Evolutionary conservation across 306 rosid genomes (phyloP).

Genomic region (Cucumis cinereus): DNA sequence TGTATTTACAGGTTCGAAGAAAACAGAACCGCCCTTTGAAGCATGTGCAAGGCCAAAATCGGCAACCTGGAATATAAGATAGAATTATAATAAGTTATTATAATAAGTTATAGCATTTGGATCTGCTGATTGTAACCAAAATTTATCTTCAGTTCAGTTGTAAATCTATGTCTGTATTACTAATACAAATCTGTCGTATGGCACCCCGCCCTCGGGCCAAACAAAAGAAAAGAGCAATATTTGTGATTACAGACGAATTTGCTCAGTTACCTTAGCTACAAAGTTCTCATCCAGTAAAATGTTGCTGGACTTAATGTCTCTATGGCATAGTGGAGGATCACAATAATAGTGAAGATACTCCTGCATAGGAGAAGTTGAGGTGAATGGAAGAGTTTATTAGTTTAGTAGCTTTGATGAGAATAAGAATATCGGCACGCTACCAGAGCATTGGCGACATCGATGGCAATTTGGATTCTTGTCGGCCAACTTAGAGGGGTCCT

Average conservation of each 20-base stretch:
- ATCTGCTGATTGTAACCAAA: background rate
- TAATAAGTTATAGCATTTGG: background rate
- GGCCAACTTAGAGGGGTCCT: constrained; percentile 79
- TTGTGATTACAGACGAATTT: background rate
- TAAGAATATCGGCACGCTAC: constrained; percentile 28
- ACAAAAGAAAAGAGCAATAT: background rate
- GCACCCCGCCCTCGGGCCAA: background rate
- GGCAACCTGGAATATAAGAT: constrained; percentile 53
- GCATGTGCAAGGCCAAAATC: constrained; percentile 99
- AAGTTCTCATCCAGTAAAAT: constrained; percentile 75
- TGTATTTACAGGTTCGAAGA: constrained; percentile 74
- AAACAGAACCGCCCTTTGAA: constrained; percentile 67
- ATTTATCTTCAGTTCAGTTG: background rate
- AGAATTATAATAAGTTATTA: background rate
- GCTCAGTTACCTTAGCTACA: constrained; percentile 66
- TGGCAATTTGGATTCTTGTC: constrained; percentile 75
- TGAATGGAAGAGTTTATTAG: background rate
- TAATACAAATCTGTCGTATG: background rate
- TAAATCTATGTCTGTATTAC: background rate
- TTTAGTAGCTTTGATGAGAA: background rate
- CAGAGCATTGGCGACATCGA: constrained; percentile 93
- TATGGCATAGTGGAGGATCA: constrained; percentile 91
- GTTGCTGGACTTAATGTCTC: constrained; percentile 96
- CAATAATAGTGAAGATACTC: constrained; percentile 98
- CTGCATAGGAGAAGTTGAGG: constrained; percentile 32